Base-by-base conservation (phyloP, 2,329 filamentous ascomycete species). In the Coleophoma eucalyptorum region DNA sequence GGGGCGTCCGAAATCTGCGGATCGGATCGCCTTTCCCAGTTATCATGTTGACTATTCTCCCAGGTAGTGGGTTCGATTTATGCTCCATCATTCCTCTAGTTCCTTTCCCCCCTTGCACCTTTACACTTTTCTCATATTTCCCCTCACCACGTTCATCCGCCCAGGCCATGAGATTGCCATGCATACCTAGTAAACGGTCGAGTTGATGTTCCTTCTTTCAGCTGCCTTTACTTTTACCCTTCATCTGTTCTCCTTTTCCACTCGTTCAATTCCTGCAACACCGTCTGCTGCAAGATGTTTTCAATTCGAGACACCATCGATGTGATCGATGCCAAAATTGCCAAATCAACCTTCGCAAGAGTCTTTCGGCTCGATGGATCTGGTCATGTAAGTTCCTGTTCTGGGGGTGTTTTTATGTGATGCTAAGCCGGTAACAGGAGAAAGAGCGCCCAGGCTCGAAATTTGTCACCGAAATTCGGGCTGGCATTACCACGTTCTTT, bases 381-480 rank as follows among this genome's bases (percentile, higher is more conserved):
- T 40, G 85, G 84, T 46, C 86, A 89, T 74, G 86, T 88, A 70
- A 64, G 78, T 52, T 43, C 11, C 12, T 43, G 19, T 6, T 10
- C 21, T 50, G 49, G 32, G 19, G 6, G 16, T 11, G 18, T 45
- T 12, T 35, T 26, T 18, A n/a, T 38, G 12, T 13, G 13, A 42
- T 41, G 51, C 50, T 55, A 26, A 31, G 43, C 16, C 18, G 0
- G 6, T 15, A 12, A 33, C 52, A 90, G 86, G 80, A 80, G 32
- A 77, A 83, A 45, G 83, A 87, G 62, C 82, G 90, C 45, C 78
- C 79, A 52, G 81, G 81, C 35, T 79, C 87, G 34, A 84, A 78
- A 53, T 91, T 93, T 67, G 83, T 89, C 56, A 87, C 83, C 19
- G 90, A 94, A 67, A 72, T 94, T 51, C 84, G 89, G 26, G 90